phyloP scores from a whole-genome alignment of 1,139 yeast species.

The Yamadazyma pseudoaaseri region DNA sequence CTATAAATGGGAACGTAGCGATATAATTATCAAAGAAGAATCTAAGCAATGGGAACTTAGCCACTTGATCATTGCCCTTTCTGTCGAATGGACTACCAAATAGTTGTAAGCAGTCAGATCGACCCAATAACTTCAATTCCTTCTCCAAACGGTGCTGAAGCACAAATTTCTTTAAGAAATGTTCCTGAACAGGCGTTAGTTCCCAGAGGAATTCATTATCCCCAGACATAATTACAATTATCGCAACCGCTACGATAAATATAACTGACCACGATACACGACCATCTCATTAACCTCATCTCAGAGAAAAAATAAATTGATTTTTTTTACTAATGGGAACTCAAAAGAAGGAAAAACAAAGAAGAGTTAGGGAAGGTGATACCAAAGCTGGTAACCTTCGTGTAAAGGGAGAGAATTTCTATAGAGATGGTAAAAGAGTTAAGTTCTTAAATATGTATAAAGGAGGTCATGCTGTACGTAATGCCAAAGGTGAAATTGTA shows the following conservation, averaged over 20 bases:
- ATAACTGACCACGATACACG: neutral
- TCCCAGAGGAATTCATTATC: conserved; percentile 16
- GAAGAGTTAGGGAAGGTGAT: conserved; percentile 81
- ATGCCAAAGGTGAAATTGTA: conserved; percentile 83
- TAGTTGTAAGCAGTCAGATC: conserved; percentile 56
- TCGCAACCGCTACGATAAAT: neutral
- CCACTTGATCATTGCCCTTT: neutral
- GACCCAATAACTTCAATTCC: conserved; percentile 61
- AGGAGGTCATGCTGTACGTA: conserved; percentile 82
- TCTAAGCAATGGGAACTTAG: conserved; percentile 59
- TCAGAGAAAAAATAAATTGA: conserved; percentile 13
- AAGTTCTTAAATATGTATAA: conserved; percentile 91
- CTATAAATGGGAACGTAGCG: conserved; percentile 71
- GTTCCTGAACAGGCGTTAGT: conserved; percentile 68
- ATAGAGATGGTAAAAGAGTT: conserved; percentile 90
- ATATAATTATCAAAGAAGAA: conserved; percentile 65
- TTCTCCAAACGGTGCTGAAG: conserved; percentile 57
- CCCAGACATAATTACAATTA: conserved; percentile 1
- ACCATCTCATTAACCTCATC: conserved; percentile 12
- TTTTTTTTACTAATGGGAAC: conserved; percentile 77
- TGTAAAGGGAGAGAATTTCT: conserved; percentile 96
- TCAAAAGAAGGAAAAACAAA: conserved; percentile 83
- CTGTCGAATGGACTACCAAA: conserved; percentile 71
- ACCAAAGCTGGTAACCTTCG: conserved; percentile 87
- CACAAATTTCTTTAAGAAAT: conserved; percentile 79